phyloP scores from a whole-genome alignment of 192 early-diverging fungal species.

The Dimargaris xerosporica region DNA sequence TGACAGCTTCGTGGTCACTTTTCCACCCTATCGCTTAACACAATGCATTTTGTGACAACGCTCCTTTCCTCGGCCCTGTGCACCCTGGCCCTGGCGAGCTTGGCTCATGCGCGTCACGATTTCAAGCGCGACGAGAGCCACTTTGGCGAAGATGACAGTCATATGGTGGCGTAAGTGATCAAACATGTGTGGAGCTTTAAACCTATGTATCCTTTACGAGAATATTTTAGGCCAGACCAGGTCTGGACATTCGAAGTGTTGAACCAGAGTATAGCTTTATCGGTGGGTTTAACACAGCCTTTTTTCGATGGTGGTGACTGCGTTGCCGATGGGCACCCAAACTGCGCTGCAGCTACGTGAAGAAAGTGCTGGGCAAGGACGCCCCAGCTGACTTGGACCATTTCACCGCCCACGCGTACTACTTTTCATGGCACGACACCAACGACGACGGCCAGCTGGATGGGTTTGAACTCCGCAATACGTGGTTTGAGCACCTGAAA shows the following conservation, averaged over 20 bases:
- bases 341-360: background rate
- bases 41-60: too few species aligned
- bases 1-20: too few species aligned
- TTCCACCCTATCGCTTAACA: too few species aligned
- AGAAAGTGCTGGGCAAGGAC: constrained; percentile 24
- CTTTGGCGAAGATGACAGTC: background rate
- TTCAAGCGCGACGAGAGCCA: background rate
- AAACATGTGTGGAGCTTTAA: background rate
- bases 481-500: constrained; percentile 27
- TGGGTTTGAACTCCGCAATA: constrained; percentile 56
- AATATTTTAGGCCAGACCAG: background rate
- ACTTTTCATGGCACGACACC: constrained; percentile 56
- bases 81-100: too few species aligned
- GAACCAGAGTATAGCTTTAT: background rate
- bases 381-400: constrained; percentile 24
- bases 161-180: background rate
- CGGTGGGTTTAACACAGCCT: background rate
- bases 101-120: too few species aligned
- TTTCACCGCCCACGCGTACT: constrained; percentile 48
- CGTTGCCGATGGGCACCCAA: too few species aligned
- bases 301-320: too few species aligned
- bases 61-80: too few species aligned
- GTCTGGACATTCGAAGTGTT: background rate
- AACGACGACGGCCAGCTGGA: constrained; percentile 59
- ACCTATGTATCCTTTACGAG: background rate